Percentiles rank a stretch among this genome's conserved stretches.
phyloP scores from a whole-genome alignment of 768 basidiomycete species.

The Hygrophorus pudorinus region DNA sequence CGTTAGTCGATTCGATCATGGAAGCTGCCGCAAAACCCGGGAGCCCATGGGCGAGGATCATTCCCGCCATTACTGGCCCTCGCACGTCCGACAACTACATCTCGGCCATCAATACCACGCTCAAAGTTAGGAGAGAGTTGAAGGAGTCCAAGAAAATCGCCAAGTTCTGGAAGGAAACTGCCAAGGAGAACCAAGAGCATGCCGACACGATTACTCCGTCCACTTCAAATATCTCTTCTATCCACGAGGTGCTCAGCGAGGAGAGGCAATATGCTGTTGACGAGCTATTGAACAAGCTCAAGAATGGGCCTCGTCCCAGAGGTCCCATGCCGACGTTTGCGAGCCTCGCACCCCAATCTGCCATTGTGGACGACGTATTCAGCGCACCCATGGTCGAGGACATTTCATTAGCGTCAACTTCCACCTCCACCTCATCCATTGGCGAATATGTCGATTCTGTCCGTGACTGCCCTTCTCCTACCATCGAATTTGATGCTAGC shows the following conservation, averaged over 20 bases:
- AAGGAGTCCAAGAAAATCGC: slow-evolving; percentile 22
- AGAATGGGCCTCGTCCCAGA: background rate
- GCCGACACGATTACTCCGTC: slow-evolving; percentile 12
- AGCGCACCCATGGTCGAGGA: background rate
- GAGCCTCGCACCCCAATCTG: background rate
- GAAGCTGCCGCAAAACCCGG: slow-evolving; percentile 27
- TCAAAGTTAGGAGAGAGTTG: slow-evolving; percentile 22
- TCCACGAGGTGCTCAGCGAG: slow-evolving; percentile 10
- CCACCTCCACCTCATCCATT: background rate
- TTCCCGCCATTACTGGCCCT: slow-evolving; percentile 22
- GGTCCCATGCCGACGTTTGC: background rate
- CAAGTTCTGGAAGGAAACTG: slow-evolving; percentile 30
- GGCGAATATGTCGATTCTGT: too few species aligned
- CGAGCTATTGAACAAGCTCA: slow-evolving; percentile 17
- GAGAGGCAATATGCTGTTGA: slow-evolving; percentile 21
- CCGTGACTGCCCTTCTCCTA: too few species aligned
- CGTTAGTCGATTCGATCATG: slow-evolving; percentile 33
- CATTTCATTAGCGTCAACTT: background rate
- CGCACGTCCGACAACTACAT: slow-evolving; percentile 23
- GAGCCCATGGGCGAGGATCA: slow-evolving; percentile 33
- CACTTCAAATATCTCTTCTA: slow-evolving; percentile 13
- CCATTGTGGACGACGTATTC: background rate
- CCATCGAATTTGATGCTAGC: background rate
- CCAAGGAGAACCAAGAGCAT: slow-evolving; percentile 14
- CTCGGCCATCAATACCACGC: slow-evolving; percentile 22